These are phyloP conservation scores for Daldinia decipiens DNA, from an alignment of 495 filamentous ascomycete genomes.

Conservation along the genomic window DNA sequence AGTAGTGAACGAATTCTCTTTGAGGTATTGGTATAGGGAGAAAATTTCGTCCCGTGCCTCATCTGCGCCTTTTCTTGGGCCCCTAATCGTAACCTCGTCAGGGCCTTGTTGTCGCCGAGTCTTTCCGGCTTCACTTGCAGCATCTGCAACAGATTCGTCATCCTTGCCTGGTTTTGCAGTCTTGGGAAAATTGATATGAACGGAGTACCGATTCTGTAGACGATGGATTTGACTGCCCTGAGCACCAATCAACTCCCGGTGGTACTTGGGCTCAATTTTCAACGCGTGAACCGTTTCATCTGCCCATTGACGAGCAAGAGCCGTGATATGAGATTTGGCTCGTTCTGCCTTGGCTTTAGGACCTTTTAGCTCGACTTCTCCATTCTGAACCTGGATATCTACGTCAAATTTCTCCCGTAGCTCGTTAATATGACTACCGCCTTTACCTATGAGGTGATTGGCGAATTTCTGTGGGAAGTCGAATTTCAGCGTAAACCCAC, in stretches of 20 bases:
- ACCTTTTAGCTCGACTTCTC: slow-evolving; percentile 69
- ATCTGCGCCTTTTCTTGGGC: slow-evolving; percentile 90
- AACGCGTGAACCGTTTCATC: slow-evolving; percentile 87
- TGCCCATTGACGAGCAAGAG: slow-evolving; percentile 79
- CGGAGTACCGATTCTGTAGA: slow-evolving; percentile 87
- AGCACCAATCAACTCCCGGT: slow-evolving; percentile 89
- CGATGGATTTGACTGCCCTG: slow-evolving; percentile 91
- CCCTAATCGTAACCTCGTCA: slow-evolving; percentile 91
- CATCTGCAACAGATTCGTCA: slow-evolving; percentile 74
- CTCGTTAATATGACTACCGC: slow-evolving; percentile 92
- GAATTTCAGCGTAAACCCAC: slow-evolving; percentile 83
- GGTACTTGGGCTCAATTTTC: slow-evolving; percentile 87
- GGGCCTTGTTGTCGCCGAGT: slow-evolving; percentile 76
- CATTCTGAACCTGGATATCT: slow-evolving; percentile 89
- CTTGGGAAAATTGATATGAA: slow-evolving; percentile 93
- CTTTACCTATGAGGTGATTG: slow-evolving; percentile 90
- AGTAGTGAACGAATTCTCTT: slow-evolving; percentile 81
- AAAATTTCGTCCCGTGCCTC: slow-evolving; percentile 89
- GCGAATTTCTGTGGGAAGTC: slow-evolving; percentile 95
- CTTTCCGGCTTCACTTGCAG: slow-evolving; percentile 75
- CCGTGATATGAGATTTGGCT: slow-evolving; percentile 78
- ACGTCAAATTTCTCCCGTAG: slow-evolving; percentile 97
- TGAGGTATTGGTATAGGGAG: slow-evolving; percentile 83
- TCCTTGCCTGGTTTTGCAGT: slow-evolving; percentile 69
- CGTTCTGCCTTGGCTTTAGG: slow-evolving; percentile 78